Evolutionary conservation across 352 stramenopile species (phyloP).

Genomic region (Phytophthora fragariae): DNA sequence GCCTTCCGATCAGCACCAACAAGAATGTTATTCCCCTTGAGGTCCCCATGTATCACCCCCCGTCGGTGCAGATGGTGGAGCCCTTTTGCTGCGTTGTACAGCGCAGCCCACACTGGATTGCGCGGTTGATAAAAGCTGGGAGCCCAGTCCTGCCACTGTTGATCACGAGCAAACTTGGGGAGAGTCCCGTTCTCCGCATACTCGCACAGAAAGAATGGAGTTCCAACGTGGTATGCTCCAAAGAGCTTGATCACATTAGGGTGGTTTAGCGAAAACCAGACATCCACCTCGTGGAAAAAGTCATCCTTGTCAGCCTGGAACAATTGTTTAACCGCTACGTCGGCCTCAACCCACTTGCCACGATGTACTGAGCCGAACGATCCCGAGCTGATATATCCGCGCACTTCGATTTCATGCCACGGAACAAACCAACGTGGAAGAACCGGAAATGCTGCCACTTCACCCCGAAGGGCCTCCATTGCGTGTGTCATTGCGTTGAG

Average conservation of each 20-base stretch:
- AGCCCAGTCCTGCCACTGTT: background rate
- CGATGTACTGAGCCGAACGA: background rate
- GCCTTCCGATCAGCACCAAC: background rate
- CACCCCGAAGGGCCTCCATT: background rate
- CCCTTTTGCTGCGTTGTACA: background rate
- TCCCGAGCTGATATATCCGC: background rate
- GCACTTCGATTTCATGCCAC: background rate
- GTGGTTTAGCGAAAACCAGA: constrained; percentile 2
- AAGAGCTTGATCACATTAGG: constrained; percentile 1
- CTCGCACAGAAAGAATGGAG: background rate
- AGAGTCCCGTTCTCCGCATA: constrained; percentile 2
- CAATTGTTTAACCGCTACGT: background rate
- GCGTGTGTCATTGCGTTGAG: background rate
- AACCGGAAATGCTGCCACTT: background rate
- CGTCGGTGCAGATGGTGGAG: background rate
- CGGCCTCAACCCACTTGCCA: background rate
- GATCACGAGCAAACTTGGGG: background rate
- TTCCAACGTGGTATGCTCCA: background rate
- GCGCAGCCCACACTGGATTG: constrained; percentile 2
- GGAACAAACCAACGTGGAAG: background rate
- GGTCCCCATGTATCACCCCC: background rate
- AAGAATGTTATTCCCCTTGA: constrained; percentile 1
- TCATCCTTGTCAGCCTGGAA: background rate
- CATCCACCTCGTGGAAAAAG: background rate
- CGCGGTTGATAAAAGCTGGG: background rate